A percentile compares a stretch with the other conserved stretches of the same genome.
Conservation (phyloP, 257 asterid species). For the Primulina tabacum region DNA sequence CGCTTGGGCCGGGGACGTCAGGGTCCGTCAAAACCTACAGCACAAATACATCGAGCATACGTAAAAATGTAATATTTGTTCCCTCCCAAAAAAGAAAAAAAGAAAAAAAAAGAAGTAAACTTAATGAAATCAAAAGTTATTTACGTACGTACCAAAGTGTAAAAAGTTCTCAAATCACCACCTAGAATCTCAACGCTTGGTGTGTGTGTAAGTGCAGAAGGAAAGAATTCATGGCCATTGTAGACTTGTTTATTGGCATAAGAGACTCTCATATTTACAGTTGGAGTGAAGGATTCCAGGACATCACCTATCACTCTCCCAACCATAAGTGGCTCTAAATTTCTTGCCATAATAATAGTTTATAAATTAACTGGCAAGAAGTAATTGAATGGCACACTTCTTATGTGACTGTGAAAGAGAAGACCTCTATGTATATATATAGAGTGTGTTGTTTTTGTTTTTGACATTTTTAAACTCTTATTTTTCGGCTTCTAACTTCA, state of each 20-base stretch:
- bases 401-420: neutral
- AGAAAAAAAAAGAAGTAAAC: too few species aligned
- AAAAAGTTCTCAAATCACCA: slow-evolving; percentile 68
- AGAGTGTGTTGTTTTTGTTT: too few species aligned
- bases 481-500: too few species aligned
- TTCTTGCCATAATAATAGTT: slow-evolving; percentile 33
- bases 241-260: slow-evolving; percentile 53
- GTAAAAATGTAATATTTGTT: too few species aligned
- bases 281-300: slow-evolving; percentile 51
- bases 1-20: slow-evolving; percentile 92
- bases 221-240: slow-evolving; percentile 73
- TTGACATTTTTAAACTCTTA: too few species aligned
- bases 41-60: neutral
- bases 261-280: slow-evolving; percentile 37
- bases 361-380: neutral
- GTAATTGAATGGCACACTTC: neutral
- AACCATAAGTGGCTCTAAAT: slow-evolving; percentile 55
- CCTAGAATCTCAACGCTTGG: slow-evolving; percentile 64
- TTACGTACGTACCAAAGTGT: slow-evolving; percentile 48
- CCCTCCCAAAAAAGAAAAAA: too few species aligned
- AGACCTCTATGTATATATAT: slow-evolving; percentile 4
- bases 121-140: too few species aligned
- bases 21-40: slow-evolving; percentile 83
- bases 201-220: slow-evolving; percentile 47
- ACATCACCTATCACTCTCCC: slow-evolving; percentile 90